Percentiles rank a stretch among this genome's conserved stretches.
Evolutionary conservation across 495 filamentous ascomycete species (phyloP).

Genomic region (Astrothelium macrocarpum): DNA sequence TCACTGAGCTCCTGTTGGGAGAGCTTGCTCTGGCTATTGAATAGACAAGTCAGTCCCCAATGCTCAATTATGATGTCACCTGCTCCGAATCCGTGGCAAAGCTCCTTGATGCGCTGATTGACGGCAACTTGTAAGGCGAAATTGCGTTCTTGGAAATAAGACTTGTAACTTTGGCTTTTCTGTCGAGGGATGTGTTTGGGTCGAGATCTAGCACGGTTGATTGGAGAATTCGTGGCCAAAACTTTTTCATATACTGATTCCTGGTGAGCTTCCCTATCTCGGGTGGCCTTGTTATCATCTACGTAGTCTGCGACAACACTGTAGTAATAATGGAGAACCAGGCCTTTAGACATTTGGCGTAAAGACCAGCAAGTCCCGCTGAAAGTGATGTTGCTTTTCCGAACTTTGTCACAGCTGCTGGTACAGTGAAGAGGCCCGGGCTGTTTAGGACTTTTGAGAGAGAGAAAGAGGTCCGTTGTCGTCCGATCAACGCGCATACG

Average conservation of each 20-base stretch:
- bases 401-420: too few relatives aligned
- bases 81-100: neutral
- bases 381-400: neutral
- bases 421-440: too few relatives aligned
- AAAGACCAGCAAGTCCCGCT: too few relatives aligned
- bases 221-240: neutral
- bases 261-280: neutral
- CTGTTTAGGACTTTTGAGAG: too few relatives aligned
- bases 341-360: too few relatives aligned
- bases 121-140: neutral
- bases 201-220: slow-evolving; percentile 17
- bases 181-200: slow-evolving; percentile 16
- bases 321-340: too few relatives aligned
- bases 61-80: slow-evolving; percentile 5
- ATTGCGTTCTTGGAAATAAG: slow-evolving; percentile 1
- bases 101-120: slow-evolving; percentile 4
- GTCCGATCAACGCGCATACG: neutral
- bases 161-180: slow-evolving; percentile 12
- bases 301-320: too few relatives aligned
- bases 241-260: neutral
- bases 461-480: too few relatives aligned
- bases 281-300: neutral
- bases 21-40: slow-evolving; percentile 55
- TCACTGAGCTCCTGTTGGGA: slow-evolving; percentile 89
- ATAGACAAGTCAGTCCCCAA: slow-evolving; percentile 16